phyloP scores from a whole-genome alignment of 2,329 filamentous ascomycete species.

The Aaosphaeria pasadenensis region DNA sequence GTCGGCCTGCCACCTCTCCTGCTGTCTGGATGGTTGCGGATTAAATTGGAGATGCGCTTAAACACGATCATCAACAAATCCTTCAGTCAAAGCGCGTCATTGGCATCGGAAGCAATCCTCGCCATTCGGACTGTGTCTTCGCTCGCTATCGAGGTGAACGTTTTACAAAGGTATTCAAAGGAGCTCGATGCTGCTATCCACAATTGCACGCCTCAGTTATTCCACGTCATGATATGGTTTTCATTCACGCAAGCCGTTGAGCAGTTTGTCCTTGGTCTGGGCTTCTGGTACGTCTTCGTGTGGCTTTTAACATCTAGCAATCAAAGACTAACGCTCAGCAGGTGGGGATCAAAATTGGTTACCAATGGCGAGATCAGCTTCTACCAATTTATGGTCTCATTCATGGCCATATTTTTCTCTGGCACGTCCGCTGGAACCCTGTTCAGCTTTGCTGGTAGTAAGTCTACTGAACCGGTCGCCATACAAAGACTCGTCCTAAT shows the following conservation, averaged over 20 bases:
- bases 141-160: neutral
- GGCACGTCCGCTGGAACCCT: conserved; percentile 80
- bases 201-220: neutral
- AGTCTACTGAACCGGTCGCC: neutral
- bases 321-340: neutral
- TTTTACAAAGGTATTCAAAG: neutral
- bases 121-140: conserved; percentile 84
- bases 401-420: conserved; percentile 79
- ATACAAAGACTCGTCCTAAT: neutral
- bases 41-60: conserved; percentile 3
- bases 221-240: conserved; percentile 46
- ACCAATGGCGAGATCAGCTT: conserved; percentile 53
- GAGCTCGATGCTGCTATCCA: neutral
- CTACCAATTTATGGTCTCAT: conserved; percentile 88
- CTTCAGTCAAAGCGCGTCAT: conserved; percentile 7
- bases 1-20: conserved; percentile 72
- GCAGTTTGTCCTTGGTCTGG: conserved; percentile 31
- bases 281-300: conserved; percentile 23
- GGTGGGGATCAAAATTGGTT: conserved; percentile 2
- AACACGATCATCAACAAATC: conserved; percentile 2
- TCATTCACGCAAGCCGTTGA: conserved; percentile 80
- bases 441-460: conserved; percentile 4
- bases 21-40: conserved; percentile 69
- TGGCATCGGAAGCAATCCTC: conserved; percentile 82
- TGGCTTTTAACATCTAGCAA: too few species aligned